These are phyloP conservation scores for Wolfiporia cocos DNA, from an alignment of 1,284 basidiomycete genomes.

Conservation along the genomic window DNA sequence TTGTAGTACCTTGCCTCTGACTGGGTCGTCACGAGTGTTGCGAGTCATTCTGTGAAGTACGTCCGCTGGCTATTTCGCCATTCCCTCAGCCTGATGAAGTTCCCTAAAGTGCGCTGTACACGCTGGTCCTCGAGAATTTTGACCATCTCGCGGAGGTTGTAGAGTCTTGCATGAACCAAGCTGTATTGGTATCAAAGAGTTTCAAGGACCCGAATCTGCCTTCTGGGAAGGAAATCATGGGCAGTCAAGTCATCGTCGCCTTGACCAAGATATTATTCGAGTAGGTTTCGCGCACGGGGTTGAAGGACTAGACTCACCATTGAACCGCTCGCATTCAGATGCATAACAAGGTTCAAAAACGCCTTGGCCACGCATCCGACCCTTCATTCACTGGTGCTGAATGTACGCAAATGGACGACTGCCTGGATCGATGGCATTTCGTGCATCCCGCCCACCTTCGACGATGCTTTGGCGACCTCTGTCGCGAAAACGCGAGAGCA, in stretches of 20 bases:
- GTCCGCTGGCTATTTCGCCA: conserved; percentile 3
- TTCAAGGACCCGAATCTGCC: conserved; percentile 34
- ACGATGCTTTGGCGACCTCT: conserved; percentile 27
- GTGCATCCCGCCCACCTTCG: conserved; percentile 28
- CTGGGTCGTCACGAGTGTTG: conserved; percentile 51
- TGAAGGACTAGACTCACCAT: not conserved
- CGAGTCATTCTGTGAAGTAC: conserved; percentile 50
- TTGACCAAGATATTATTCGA: conserved; percentile 5
- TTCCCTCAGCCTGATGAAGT: not conserved
- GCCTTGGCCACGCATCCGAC: conserved; percentile 40
- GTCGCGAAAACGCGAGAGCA: conserved; percentile 26
- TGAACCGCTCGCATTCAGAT: conserved; percentile 29
- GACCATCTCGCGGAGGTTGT: conserved; percentile 34
- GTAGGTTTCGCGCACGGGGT: conserved; percentile 1
- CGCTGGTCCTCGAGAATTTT: conserved; percentile 43
- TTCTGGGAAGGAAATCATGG: not conserved
- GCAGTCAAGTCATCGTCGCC: conserved; percentile 3
- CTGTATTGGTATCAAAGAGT: conserved; percentile 28
- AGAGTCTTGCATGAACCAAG: conserved; percentile 33
- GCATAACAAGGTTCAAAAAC: conserved; percentile 55
- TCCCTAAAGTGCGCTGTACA: conserved; percentile 43
- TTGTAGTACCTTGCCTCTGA: conserved; percentile 58
- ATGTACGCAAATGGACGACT: conserved; percentile 39
- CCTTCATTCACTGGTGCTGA: conserved; percentile 34
- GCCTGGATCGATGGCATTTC: conserved; percentile 39